A percentile compares a stretch with the other conserved stretches of the same genome.
These are phyloP conservation scores for Litsea cubeba DNA, from an alignment of 164 flowering plant genomes.

Conservation along the genomic window DNA sequence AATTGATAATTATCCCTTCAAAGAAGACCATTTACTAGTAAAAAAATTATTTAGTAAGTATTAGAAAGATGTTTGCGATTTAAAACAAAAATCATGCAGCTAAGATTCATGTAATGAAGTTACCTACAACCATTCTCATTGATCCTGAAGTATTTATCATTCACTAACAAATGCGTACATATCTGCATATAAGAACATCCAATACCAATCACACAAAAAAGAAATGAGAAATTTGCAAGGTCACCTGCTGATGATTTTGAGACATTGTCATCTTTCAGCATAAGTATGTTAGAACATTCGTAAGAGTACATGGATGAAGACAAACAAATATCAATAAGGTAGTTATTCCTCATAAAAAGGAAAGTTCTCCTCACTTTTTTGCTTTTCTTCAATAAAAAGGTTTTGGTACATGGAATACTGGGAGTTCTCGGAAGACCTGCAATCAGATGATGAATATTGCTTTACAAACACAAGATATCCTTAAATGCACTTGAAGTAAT, in stretches of 20 bases:
- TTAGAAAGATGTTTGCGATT: not conserved
- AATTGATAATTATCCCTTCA: not conserved
- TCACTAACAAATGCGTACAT: not conserved
- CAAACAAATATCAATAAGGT: not conserved
- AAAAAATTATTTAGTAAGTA: not conserved
- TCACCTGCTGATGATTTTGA: not conserved
- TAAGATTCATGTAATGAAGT: no score
- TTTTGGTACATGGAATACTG: conserved; percentile 34
- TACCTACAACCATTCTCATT: not conserved
- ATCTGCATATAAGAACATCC: not conserved
- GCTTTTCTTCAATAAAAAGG: conserved; percentile 46
- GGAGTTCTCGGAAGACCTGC: conserved; percentile 45
- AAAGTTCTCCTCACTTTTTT: conserved; percentile 46
- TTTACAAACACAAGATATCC: conserved; percentile 1
- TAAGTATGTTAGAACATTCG: not conserved
- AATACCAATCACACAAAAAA: not conserved
- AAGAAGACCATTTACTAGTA: not conserved
- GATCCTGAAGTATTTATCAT: not conserved
- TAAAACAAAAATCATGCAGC: not conserved
- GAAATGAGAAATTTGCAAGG: not conserved
- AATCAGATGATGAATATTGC: conserved; percentile 9
- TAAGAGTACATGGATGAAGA: not conserved
- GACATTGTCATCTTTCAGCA: not conserved
- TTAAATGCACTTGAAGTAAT: not conserved
- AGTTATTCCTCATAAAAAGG: not conserved